phyloP scores from a whole-genome alignment of 1,284 basidiomycete genomes.

The Pseudozyma tsukubaensis region DNA sequence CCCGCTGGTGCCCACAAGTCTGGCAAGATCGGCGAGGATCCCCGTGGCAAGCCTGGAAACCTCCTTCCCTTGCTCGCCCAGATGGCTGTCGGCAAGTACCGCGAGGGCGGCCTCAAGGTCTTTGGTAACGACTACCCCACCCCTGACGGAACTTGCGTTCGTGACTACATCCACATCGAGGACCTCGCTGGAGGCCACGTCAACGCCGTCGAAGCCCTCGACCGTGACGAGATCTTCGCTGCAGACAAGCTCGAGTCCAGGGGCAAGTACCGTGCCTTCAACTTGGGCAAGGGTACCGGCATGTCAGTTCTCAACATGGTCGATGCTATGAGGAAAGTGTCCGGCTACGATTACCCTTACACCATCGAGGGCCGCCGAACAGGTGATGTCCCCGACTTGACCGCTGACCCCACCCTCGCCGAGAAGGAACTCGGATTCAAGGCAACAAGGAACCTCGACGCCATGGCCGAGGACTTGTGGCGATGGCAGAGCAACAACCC shows the following conservation, averaged over 20 bases:
- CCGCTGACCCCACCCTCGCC: constrained; percentile 90
- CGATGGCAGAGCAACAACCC: constrained; percentile 70
- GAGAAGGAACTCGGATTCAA: constrained; percentile 94
- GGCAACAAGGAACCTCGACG: constrained; percentile 72
- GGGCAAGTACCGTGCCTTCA: constrained; percentile 87
- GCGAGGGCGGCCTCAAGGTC: constrained; percentile 83
- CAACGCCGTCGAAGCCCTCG: constrained; percentile 86
- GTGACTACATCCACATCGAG: constrained; percentile 97
- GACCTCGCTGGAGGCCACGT: constrained; percentile 94
- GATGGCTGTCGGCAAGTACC: constrained; percentile 91
- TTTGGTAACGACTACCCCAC: constrained; percentile 99
- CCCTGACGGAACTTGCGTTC: constrained; percentile 80
- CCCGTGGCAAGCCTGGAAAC: constrained; percentile 92
- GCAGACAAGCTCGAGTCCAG: constrained; percentile 62
- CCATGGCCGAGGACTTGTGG: constrained; percentile 65
- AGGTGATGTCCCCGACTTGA: constrained; percentile 96
- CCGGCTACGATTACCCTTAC: constrained; percentile 81
- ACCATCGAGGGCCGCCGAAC: constrained; percentile 86
- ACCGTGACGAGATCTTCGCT: constrained; percentile 74
- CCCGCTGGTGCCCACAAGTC: constrained; percentile 97
- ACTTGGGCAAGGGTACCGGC: constrained; percentile 92
- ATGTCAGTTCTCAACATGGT: constrained; percentile 94
- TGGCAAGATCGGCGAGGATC: constrained; percentile 95
- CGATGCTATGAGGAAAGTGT: constrained; percentile 92
- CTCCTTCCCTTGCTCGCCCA: constrained; percentile 92